phyloP scores from a whole-genome alignment of 2,329 filamentous ascomycete genomes.

The Ascocoryne sarcoides region DNA sequence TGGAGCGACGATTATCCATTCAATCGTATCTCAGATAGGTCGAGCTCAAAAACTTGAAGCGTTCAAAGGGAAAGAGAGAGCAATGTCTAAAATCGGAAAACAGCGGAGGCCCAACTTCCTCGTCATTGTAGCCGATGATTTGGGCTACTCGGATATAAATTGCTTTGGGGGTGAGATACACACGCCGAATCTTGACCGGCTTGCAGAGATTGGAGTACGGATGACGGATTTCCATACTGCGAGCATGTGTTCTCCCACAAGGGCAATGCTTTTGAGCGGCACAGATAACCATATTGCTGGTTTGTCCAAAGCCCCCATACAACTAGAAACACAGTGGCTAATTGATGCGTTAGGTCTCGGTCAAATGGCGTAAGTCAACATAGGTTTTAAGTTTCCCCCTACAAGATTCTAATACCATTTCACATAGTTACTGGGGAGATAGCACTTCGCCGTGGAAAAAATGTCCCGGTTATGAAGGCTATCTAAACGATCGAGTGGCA shows the following conservation, averaged over 20 bases:
- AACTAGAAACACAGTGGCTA: not conserved
- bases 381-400: not conserved
- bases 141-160: constrained; percentile 36
- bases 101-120: constrained; percentile 3
- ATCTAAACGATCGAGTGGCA: constrained; percentile 43
- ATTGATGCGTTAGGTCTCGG: constrained; percentile 32
- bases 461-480: constrained; percentile 47
- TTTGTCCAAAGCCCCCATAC: not conserved
- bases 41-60: too few relatives aligned
- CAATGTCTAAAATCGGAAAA: not conserved
- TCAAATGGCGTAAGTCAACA: constrained; percentile 35
- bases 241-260: constrained; percentile 48
- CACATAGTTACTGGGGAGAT: not conserved
- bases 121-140: constrained; percentile 36
- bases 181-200: constrained; percentile 46
- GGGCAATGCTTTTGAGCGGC: constrained; percentile 52
- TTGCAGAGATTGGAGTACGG: constrained; percentile 41
- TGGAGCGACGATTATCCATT: too few relatives aligned
- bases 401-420: not conserved
- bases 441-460: constrained; percentile 24
- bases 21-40: too few relatives aligned
- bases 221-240: constrained; percentile 53
- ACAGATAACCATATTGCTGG: constrained; percentile 42
- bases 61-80: not conserved
- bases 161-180: constrained; percentile 49